Evolutionary conservation across 1,284 basidiomycete genomes (phyloP), one percentile per base, ranked within the genome.

Genomic region (Coriolopsis trogii): DNA sequence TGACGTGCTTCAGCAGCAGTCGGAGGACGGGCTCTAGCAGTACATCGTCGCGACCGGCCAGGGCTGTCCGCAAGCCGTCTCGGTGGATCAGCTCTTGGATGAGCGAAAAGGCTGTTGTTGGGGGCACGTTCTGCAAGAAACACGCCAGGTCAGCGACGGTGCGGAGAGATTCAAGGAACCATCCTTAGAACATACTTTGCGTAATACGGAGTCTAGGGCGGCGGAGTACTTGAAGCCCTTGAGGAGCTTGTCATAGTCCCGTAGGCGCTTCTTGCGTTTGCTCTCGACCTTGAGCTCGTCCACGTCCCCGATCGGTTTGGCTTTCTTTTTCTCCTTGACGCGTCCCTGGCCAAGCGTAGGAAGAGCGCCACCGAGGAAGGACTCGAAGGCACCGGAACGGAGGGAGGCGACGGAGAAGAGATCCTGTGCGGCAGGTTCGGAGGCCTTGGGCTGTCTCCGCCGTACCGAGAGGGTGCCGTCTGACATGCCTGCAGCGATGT

Each of bases 211-310:
- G 70, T 98, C 95, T 34, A 99, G 73, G 1, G 97, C 97, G 41
- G 95, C 95, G 15, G 88, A 87, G 70, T 99, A 99, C 65, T 94
- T 92, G 81, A 99, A 99, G 26, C 77, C 79, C 71, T 98, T 98
- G 51, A 99, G 77, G 53, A 92, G 76, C 60, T 84, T 82, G 69
- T 99, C 97, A 72, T 98, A 98, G 53, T 92, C 89, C 67, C 84
- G 87, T 44, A 99, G 72, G 50, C 86, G 83, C 62, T 84, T 86
- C 61, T 78, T 81, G 34, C 91, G 79, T 63, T 85, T 81, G 43
- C 80, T 85, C 72, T 94, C 89, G 12, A 93, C 79, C 55, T 81
- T 81, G 53, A 92, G 77, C 67, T 95, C 93, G 56, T 90, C 80
- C 4, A 77, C 70, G 67, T 81, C 87, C 43, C 75, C 77, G 8